These are phyloP conservation scores for Quercus phellos DNA, from an alignment of 331 rosid genomes.

Conservation along the genomic window DNA sequence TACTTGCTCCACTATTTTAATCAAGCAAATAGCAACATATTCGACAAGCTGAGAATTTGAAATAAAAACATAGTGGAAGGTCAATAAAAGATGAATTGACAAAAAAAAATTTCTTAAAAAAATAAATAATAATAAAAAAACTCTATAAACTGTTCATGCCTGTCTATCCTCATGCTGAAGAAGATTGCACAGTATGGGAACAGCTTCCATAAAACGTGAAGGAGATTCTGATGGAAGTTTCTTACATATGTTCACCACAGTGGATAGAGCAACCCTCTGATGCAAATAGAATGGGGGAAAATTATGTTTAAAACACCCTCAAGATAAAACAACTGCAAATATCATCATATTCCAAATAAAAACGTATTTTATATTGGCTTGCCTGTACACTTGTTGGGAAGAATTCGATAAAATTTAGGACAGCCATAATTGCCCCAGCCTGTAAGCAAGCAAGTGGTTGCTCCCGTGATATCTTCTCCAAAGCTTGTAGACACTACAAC, in stretches of 20 bases:
- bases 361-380: constrained; percentile 7
- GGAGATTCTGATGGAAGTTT: constrained; percentile 86
- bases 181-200: constrained; percentile 90
- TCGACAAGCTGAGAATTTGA: constrained; percentile 66
- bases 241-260: constrained; percentile 89
- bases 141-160: constrained; percentile 37
- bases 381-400: constrained; percentile 90
- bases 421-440: constrained; percentile 94
- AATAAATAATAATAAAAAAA: neutral
- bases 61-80: constrained; percentile 8
- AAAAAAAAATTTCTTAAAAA: neutral
- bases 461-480: constrained; percentile 94
- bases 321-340: neutral
- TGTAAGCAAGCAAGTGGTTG: constrained; percentile 93
- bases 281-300: neutral
- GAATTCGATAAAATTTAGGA: constrained; percentile 75
- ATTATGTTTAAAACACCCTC: constrained; percentile 12
- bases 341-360: neutral
- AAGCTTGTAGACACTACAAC: constrained; percentile 87
- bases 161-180: constrained; percentile 86
- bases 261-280: constrained; percentile 92
- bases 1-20: constrained; percentile 68
- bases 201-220: constrained; percentile 82
- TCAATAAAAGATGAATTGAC: constrained; percentile 5
- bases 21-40: constrained; percentile 75